These are phyloP conservation scores for Candida nitratophila DNA, from an alignment of 805 yeast species.

Conservation along the genomic window DNA sequence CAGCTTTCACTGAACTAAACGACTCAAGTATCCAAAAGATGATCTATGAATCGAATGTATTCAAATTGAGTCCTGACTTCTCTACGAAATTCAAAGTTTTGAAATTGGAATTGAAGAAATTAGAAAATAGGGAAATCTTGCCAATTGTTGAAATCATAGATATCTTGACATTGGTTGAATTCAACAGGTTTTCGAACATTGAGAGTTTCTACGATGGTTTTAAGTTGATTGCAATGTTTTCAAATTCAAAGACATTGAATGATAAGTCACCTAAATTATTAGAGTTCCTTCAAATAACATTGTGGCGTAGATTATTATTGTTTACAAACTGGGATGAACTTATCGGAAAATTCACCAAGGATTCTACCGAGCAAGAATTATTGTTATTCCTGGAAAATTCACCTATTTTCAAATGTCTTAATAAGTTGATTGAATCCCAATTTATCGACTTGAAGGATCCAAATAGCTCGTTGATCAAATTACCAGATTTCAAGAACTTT, in stretches of 20 bases:
- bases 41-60: not conserved
- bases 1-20: not conserved
- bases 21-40: not conserved
- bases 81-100: conserved; percentile 23
- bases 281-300: conserved; percentile 21
- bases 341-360: conserved; percentile 8
- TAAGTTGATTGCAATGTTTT: conserved; percentile 39
- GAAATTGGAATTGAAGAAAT: conserved; percentile 17
- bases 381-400: conserved; percentile 8
- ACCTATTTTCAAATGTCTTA: conserved; percentile 25
- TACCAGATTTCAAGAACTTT: conserved; percentile 1
- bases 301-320: conserved; percentile 57
- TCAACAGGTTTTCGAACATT: conserved; percentile 45
- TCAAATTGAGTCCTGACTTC: not conserved
- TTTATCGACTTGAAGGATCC: conserved; percentile 1
- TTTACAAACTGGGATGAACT: conserved; percentile 46
- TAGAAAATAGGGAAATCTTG: conserved; percentile 34
- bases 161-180: conserved; percentile 33
- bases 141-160: conserved; percentile 41
- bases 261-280: conserved; percentile 1
- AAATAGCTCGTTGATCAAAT: conserved; percentile 2
- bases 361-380: not conserved
- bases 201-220: conserved; percentile 39
- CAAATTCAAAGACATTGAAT: conserved; percentile 11
- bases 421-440: conserved; percentile 4